Percentiles rank a stretch among this genome's conserved stretches.
These are phyloP conservation scores for Debaryomycetaceae sp. DNA, from an alignment of 1,139 yeast species.

Conservation along the genomic window DNA sequence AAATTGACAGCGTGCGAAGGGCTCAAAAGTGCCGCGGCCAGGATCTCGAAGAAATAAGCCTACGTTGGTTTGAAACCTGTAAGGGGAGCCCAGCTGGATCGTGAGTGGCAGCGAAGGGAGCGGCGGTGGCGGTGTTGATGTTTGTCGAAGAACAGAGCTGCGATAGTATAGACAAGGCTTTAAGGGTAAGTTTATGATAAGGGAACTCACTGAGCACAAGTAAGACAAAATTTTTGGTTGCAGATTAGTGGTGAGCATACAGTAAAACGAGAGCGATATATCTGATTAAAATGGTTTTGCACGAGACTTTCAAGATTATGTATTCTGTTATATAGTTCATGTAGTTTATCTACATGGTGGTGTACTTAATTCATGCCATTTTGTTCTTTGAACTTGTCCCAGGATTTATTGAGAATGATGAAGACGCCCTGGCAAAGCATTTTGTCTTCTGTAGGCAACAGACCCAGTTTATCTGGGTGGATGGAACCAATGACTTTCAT, in stretches of 20 bases:
- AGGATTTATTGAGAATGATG: conserved; percentile 77
- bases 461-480: conserved; percentile 86
- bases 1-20: not conserved
- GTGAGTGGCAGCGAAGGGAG: too few species aligned
- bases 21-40: not conserved
- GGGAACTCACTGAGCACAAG: too few species aligned
- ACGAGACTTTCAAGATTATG: not conserved
- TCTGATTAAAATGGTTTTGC: not conserved
- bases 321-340: not conserved
- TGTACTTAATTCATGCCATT: conserved; percentile 12
- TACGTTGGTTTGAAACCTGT: not conserved
- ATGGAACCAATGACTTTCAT: conserved; percentile 92
- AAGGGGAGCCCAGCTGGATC: too few species aligned
- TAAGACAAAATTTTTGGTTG: too few species aligned
- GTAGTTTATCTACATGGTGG: not conserved
- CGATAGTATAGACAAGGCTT: not conserved
- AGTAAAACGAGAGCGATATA: not conserved
- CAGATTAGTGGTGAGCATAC: too few species aligned
- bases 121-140: not conserved
- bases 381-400: conserved; percentile 76
- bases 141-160: not conserved
- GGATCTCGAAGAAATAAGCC: not conserved
- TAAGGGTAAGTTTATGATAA: too few species aligned
- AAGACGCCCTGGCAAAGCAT: conserved; percentile 88
- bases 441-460: conserved; percentile 60